Evolutionary conservation across 2,329 filamentous ascomycete genomes (phyloP), one percentile per base, ranked within the genome.

Genomic region (Colletotrichum sp.): DNA sequence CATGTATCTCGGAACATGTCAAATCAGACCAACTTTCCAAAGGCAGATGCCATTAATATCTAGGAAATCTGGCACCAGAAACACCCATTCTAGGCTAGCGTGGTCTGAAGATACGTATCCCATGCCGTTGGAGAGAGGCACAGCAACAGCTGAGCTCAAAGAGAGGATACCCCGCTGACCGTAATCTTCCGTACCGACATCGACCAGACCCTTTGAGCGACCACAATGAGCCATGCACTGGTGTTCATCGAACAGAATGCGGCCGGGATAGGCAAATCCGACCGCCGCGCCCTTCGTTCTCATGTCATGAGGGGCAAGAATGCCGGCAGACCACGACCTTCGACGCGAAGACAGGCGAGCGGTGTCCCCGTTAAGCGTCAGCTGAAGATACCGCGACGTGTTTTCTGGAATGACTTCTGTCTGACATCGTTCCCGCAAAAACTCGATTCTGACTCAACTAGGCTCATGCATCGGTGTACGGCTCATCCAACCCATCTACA

Each of bases 281-380:
- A 69, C 32, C 67, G 67, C 16, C 67, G 67, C 18, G 52, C 52
- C 32, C 67, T 69, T 69, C 67, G 67, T 28, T 69, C 52, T 44
- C 52, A 69, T 60, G 67, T 69, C 18, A 69, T 69, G 67, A 69
- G 67, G 67, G 67, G 67, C 52, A 69, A 69, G 67, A 69, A 69
- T 60, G 67, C 67, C 30, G 67, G 67, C 67, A 69, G 52, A 24
- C 67, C 67, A 69, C 67, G 67, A 13, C 67, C 52, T 5, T 69
- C 67, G 18, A 69, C 67, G 30, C 52, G 67, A 22, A 60, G 48
- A 60, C 67, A 28, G 24, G 30, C 22, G 22, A 60, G 30, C 67
- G 22, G 30, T 18, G 16, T 32, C 16, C 67, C 32, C 67, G 22
- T 69, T 12, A 60, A 44, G 67, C 48, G 52, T 39, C 67, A 60